Percentiles rank a stretch among this genome's conserved stretches.
Conservation (phyloP, 192 early-diverging fungal species). For the Paraglomus occultum region DNA sequence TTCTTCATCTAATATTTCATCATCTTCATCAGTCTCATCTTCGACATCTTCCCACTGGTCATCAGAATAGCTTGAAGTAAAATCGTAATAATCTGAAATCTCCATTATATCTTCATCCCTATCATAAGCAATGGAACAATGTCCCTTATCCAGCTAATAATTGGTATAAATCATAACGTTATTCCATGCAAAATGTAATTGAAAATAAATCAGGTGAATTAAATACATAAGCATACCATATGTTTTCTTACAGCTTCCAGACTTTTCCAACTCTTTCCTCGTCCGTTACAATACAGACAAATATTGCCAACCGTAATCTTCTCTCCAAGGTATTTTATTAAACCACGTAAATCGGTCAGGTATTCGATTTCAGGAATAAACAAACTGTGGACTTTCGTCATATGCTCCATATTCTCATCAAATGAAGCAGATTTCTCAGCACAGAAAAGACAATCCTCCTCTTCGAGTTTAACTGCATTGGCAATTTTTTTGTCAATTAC, state of each 20-base stretch:
- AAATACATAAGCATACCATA: conserved; percentile 64
- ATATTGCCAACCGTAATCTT: conserved; percentile 94
- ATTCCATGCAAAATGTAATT: conserved; percentile 7
- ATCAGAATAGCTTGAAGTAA: conserved; percentile 71
- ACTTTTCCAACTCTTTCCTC: conserved; percentile 76
- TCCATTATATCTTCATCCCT: conserved; percentile 88
- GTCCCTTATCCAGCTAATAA: conserved; percentile 79
- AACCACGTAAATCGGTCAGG: conserved; percentile 81
- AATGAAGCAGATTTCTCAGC: conserved; percentile 58
- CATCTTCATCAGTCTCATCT: conserved; percentile 46
- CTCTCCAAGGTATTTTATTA: conserved; percentile 90
- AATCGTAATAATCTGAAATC: conserved; percentile 95
- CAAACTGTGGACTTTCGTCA: conserved; percentile 87
- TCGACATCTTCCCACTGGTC: conserved; percentile 45
- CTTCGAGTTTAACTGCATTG: conserved; percentile 60
- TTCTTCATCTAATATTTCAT: conserved; percentile 40
- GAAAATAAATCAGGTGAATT: conserved; percentile 25
- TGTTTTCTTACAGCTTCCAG: conserved; percentile 93
- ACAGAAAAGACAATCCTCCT: conserved; percentile 93
- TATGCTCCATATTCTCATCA: conserved; percentile 84
- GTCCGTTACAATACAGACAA: conserved; percentile 94
- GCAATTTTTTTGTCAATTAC: conserved; percentile 85
- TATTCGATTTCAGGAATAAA: conserved; percentile 98
- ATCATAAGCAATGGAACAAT: conserved; percentile 96
- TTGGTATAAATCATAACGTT: background rate